phyloP scores from a whole-genome alignment of 768 basidiomycete genomes.

The Myochromella boudieri region DNA sequence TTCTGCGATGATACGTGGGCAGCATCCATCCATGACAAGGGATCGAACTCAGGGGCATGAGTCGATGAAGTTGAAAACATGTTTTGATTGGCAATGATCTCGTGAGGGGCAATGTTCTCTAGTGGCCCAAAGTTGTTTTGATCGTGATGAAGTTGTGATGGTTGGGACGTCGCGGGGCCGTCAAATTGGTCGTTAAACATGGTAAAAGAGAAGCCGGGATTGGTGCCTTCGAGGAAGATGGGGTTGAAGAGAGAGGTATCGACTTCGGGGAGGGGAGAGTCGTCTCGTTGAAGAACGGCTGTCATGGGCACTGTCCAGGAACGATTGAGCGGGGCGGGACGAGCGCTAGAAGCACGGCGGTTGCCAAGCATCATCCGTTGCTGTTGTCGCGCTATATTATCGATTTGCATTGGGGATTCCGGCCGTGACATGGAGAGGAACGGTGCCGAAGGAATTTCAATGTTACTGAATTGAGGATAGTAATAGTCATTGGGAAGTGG shows the following conservation, averaged over 20 bases:
- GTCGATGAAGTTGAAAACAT: slow-evolving; percentile 15
- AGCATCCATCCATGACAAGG: slow-evolving; percentile 13
- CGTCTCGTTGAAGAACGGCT: slow-evolving; percentile 38
- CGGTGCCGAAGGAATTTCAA: slow-evolving; percentile 43
- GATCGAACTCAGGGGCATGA: slow-evolving; percentile 16
- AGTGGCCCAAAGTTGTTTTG: slow-evolving; percentile 22
- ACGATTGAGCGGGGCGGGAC: slow-evolving; percentile 34
- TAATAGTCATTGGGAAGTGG: slow-evolving; percentile 50
- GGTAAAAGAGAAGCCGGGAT: slow-evolving; percentile 4
- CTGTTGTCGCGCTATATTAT: slow-evolving; percentile 41
- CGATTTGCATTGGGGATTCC: slow-evolving; percentile 39
- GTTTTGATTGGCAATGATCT: slow-evolving; percentile 1
- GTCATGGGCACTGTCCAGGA: slow-evolving; percentile 32
- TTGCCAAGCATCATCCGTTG: slow-evolving; percentile 41
- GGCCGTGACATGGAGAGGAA: slow-evolving; percentile 44
- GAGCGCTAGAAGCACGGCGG: slow-evolving; percentile 50
- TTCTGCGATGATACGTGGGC: slow-evolving; percentile 19
- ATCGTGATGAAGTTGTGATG: slow-evolving; percentile 2
- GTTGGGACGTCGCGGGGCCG: slow-evolving; percentile 17
- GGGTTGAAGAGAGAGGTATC: slow-evolving; percentile 48
- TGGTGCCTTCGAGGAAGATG: slow-evolving; percentile 22
- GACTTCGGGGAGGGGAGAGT: slow-evolving; percentile 48
- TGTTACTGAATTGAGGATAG: slow-evolving; percentile 29
- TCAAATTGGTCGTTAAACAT: slow-evolving; percentile 8
- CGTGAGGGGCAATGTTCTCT: slow-evolving; percentile 25